Evolutionary conservation across 129 eudicot species (phyloP), one percentile per base, ranked within the genome.

Genomic region (Pseudognaphalium luteoalbum): DNA sequence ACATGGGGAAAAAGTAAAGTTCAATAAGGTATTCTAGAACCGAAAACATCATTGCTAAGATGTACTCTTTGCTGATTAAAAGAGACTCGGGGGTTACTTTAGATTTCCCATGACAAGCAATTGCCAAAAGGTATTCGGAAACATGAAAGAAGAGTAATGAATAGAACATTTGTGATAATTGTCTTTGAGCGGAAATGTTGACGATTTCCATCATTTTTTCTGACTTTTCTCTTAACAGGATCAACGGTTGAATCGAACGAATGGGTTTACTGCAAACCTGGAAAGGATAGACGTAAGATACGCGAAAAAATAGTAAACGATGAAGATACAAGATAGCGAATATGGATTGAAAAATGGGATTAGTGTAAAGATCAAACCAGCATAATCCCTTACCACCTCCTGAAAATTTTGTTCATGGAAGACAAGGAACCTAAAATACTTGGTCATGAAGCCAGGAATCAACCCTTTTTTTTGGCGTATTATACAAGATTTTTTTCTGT

Each of bases 81-180:
- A 92, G 92, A 47, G 98, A 92, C 70, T 66, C 83, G 2, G 78
- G 72, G 22, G 91, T 82, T 68, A 89, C 91, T 71, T 82, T 87
- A 7, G 87, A 71, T 78, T 83, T 88, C 30, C 98, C 96, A 8
- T 92, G 96, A 47, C 76, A 47, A 39, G 62, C 73, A 17, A 87
- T 20, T 71, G 97, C 97, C 59, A 92, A 77, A 65, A 85, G 30
- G 77, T 85, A 92, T 81, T 92, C 97, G 0, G 97, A 89, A 17
- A 63, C 61, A 62, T 92, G 96, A 68, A 92, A 92, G 85, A 92
- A 89, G 80, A 85, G 39, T 37, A 86, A 34, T 7, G 97, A 82
- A 33, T 70, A 78, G 32, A 89, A 75, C 88, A 89, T 67, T 75
- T 92, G 90, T 60, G 66, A 78, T 70, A 92, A 75, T 41, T 84